A percentile compares a stretch with the other conserved stretches of the same genome.
Evolutionary conservation across 495 filamentous ascomycete genomes (phyloP).

Genomic region (Podospora pseudoanserina): DNA sequence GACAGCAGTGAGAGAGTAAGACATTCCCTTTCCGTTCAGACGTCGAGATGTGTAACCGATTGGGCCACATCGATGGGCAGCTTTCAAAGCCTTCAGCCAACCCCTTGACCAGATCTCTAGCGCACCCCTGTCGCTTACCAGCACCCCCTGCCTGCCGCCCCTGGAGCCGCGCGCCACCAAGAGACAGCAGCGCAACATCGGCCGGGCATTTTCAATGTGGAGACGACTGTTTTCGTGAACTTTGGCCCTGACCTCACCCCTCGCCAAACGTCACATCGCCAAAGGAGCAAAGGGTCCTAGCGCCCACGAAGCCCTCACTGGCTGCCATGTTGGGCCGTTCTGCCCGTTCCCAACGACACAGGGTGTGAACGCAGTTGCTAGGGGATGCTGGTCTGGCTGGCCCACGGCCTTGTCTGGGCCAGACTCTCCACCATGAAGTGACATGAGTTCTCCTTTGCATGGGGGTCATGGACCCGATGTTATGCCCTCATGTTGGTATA

Average conservation of each 20-base stretch:
- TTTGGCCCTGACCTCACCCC: background rate
- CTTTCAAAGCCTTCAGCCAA: constrained; percentile 4
- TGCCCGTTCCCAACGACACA: background rate
- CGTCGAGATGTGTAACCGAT: constrained; percentile 24
- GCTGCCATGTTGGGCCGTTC: background rate
- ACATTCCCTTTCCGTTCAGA: constrained; percentile 10
- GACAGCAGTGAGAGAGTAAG: background rate
- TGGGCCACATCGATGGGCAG: constrained; percentile 15
- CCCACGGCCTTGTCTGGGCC: background rate
- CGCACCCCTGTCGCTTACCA: constrained; percentile 13
- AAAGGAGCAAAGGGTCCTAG: background rate
- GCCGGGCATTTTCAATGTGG: background rate
- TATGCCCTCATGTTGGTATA: constrained; percentile 4
- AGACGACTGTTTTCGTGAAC: background rate
- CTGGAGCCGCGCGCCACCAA: constrained; percentile 22
- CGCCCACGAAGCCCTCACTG: background rate
- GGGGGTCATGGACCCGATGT: constrained; percentile 1
- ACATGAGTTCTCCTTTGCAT: background rate
- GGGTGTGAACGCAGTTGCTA: background rate
- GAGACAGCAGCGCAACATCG: background rate
- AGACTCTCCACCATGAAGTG: constrained; percentile 1
- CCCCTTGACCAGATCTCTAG: constrained; percentile 20
- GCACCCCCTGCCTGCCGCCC: constrained; percentile 5
- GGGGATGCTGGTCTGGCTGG: constrained; percentile 3
- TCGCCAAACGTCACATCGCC: background rate